Evolutionary conservation across 768 basidiomycete genomes (phyloP), one percentile per base, ranked within the genome.

Genomic region (Amanita thiersii): DNA sequence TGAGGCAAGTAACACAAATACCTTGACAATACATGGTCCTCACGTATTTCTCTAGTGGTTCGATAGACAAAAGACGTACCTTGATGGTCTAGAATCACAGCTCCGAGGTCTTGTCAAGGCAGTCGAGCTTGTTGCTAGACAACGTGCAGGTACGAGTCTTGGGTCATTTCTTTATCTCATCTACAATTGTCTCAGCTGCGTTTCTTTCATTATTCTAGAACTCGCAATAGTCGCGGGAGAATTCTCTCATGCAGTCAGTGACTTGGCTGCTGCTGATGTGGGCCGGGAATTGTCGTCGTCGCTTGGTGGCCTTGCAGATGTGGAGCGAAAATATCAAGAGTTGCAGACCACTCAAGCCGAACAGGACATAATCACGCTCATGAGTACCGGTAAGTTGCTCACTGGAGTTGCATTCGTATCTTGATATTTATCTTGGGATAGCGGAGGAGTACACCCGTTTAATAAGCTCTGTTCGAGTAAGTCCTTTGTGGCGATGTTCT

Each of bases 401-500:
- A 14, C 34, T 23, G 42, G 14, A 33, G 18, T 28, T 32, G 19
- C 15, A 40, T 19, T 14, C 9, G 44, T 43, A 12, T 19, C 11
- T 36, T 33, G 14, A 3, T 20, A 39, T 28, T 37, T 38, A 12
- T 23, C 18, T 15, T 46, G 11, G 7, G 17, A 6, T 42, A 65
- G 88, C 79, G 35, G 94, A 98, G 54, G 92, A 96, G 60, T 98
- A 98, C 56, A 77, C 90, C n/a, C 72, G 94, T 39, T 69, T 97
- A 39, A 86, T 94, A 47, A 79, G 75, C 51, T 88, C 86, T 43
- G 90, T 93, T 39, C 72, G 88, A 47, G 88, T 88, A 57, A 40
- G 86, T 66, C 11, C 37, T 29, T 4, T 32, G 17, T 18, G 5
- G 5, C 7, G 18, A 29, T 8, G 20, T 41, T 40, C 5, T 9